phyloP scores from a whole-genome alignment of 179 eudicot species.

The Gypsophila paniculata region DNA sequence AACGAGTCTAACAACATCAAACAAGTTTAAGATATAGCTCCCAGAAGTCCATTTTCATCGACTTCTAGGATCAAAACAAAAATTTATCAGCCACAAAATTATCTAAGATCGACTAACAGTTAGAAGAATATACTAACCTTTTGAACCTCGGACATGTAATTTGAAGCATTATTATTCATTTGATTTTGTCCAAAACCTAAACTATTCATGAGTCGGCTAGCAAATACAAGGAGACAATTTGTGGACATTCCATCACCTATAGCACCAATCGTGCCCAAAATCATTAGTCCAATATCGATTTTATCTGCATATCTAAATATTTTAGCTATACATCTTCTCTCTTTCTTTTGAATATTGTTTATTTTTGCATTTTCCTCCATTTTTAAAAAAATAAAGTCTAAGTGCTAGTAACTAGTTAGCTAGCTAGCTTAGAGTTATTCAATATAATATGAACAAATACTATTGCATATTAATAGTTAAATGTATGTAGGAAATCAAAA shows the following conservation, averaged over 20 bases:
- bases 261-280: constrained; percentile 73
- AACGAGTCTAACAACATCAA: background rate
- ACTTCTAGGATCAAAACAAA: background rate
- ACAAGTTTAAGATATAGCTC: background rate
- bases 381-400: background rate
- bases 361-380: constrained; percentile 10
- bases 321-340: constrained; percentile 27
- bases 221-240: constrained; percentile 61
- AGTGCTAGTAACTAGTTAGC: background rate
- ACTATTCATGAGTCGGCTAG: constrained; percentile 67
- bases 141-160: constrained; percentile 70
- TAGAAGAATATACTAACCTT: constrained; percentile 39
- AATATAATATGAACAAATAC: constrained; percentile 3
- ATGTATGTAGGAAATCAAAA: background rate
- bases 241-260: constrained; percentile 94
- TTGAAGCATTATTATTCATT: constrained; percentile 24
- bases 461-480: background rate
- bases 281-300: constrained; percentile 59
- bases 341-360: constrained; percentile 6
- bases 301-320: constrained; percentile 65
- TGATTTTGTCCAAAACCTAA: constrained; percentile 60
- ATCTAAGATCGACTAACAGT: background rate
- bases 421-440: constrained; percentile 7
- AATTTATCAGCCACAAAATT: too few relatives aligned
- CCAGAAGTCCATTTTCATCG: background rate